Conservation (phyloP, 257 asterid genomes). For the Cruciata laevipes region DNA sequence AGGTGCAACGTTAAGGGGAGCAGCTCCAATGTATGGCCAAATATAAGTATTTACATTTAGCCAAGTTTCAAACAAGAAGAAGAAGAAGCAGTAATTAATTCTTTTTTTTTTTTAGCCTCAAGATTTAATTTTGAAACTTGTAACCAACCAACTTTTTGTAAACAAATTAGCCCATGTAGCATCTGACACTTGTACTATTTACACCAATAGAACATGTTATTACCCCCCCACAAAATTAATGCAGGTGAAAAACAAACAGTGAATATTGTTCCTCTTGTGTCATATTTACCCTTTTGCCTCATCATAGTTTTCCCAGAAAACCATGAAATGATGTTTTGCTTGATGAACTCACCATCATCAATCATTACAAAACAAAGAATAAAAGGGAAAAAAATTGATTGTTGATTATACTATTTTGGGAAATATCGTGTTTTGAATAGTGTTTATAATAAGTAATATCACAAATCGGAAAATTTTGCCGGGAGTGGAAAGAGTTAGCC, state of each 20-base stretch:
- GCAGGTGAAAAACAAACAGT: background rate
- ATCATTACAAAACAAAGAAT: background rate
- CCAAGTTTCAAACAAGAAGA: conserved; percentile 9
- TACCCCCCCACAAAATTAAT: background rate
- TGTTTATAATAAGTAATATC: background rate
- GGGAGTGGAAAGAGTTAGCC: background rate
- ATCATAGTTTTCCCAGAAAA: conserved; percentile 1
- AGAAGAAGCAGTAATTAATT: background rate
- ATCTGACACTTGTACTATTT: background rate
- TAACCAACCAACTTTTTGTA: background rate
- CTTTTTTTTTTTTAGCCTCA: conserved; percentile 8
- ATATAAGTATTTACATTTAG: conserved; percentile 27
- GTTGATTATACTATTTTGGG: background rate
- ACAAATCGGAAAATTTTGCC: background rate
- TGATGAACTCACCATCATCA: background rate
- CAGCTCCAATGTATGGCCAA: conserved; percentile 28
- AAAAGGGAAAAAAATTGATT: background rate
- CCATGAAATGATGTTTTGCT: background rate
- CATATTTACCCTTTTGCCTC: background rate
- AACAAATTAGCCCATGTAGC: background rate
- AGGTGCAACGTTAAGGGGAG: conserved; percentile 36
- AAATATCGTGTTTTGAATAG: background rate
- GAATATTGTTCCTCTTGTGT: background rate
- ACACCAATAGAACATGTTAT: background rate
- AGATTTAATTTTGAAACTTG: conserved; percentile 14